Percentiles rank a stretch among this genome's conserved stretches.
These are phyloP conservation scores for Solanum habrochaites DNA, from an alignment of 257 asterid species.

Conservation along the genomic window DNA sequence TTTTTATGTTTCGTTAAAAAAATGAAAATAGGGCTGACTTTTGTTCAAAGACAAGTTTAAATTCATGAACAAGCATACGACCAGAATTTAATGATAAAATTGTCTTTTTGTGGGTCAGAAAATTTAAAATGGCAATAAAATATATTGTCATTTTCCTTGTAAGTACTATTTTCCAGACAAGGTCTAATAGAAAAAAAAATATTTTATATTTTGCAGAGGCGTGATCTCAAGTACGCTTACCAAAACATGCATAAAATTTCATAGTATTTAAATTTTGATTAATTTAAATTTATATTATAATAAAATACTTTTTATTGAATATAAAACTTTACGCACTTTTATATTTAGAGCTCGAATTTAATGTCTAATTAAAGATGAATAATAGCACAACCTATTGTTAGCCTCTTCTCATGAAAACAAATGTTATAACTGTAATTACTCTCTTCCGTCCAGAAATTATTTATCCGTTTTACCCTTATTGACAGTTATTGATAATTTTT, in stretches of 20 bases:
- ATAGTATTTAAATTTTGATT: rapidly evolving
- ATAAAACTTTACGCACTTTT: no score
- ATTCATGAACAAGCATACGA: neutral
- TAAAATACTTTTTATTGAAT: rapidly evolving
- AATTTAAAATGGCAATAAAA: conserved; percentile 4
- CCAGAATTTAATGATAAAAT: neutral
- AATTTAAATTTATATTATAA: neutral
- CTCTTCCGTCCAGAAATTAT: no score
- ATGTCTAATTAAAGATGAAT: no score
- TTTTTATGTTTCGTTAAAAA: neutral
- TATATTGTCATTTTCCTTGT: conserved; percentile 24
- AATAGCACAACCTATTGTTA: neutral
- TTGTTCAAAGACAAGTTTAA: neutral
- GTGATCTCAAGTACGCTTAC: conserved; percentile 18
- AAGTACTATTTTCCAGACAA: conserved; percentile 10
- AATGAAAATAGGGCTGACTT: neutral
- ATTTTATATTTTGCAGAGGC: conserved; percentile 33
- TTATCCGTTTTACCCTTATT: rapidly evolving
- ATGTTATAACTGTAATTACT: neutral
- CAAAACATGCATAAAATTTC: neutral
- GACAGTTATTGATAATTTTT: no score
- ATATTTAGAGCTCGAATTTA: neutral
- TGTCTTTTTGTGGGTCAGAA: conserved; percentile 8
- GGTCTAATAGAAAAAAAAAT: conserved; percentile 12
- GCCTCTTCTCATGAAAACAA: neutral